Conservation (phyloP, 345 rosid genomes). For the Populus pruinosa region DNA sequence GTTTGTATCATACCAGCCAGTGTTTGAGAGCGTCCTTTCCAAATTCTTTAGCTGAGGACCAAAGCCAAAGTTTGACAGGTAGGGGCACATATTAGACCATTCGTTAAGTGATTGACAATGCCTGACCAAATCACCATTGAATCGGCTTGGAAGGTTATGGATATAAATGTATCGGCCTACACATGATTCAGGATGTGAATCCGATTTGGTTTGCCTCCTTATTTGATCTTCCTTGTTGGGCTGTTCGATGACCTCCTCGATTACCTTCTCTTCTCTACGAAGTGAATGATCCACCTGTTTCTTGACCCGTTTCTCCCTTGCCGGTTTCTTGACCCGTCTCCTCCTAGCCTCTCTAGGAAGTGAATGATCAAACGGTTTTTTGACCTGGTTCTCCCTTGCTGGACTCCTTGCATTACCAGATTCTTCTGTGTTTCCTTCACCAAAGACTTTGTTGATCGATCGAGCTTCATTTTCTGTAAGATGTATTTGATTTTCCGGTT, state of each 20-base stretch:
- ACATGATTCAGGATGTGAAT: conserved; percentile 36
- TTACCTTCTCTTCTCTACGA: background rate
- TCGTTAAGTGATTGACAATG: conserved; percentile 51
- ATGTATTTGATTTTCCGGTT: background rate
- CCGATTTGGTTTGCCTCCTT: background rate
- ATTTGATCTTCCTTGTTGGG: background rate
- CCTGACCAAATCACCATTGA: conserved; percentile 63
- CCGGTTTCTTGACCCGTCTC: background rate
- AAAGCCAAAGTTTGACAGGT: conserved; percentile 50
- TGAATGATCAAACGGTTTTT: background rate
- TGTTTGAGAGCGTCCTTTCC: conserved; percentile 31
- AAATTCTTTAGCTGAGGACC: conserved; percentile 46
- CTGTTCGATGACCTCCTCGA: background rate
- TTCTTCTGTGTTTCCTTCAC: conserved; percentile 14
- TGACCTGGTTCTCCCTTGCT: background rate
- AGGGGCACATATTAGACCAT: conserved; percentile 64
- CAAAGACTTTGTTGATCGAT: conserved; percentile 13
- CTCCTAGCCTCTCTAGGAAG: background rate
- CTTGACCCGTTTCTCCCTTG: no score
- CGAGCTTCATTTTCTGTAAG: conserved; percentile 17
- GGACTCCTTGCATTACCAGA: background rate
- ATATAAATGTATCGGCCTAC: conserved; percentile 52
- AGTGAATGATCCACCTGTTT: background rate
- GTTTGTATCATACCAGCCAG: conserved; percentile 71
- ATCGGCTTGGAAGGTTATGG: conserved; percentile 51